A percentile compares a stretch with the other conserved stretches of the same genome.
These are phyloP conservation scores for Prunus yedoensis DNA, from an alignment of 331 rosid species.

Conservation along the genomic window DNA sequence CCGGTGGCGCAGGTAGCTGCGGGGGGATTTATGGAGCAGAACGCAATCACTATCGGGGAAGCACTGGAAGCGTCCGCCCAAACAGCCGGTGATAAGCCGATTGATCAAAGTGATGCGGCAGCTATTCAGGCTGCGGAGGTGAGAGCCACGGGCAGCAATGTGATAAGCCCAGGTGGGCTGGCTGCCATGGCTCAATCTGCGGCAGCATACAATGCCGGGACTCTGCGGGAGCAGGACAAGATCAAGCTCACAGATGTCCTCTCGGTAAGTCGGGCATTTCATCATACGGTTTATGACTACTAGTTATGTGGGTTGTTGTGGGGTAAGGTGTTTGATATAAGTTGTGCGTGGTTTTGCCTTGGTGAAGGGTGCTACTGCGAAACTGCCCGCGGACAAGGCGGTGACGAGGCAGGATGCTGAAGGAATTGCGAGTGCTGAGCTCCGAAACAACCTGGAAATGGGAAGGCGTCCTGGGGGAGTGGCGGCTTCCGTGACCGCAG, in stretches of 20 bases:
- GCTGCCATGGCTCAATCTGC: conserved; percentile 66
- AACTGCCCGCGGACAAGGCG: conserved; percentile 53
- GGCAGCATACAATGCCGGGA: conserved; percentile 44
- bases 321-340: background rate
- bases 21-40: conserved; percentile 17
- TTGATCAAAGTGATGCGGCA: conserved; percentile 60
- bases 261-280: conserved; percentile 9
- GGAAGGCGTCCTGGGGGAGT: conserved; percentile 56
- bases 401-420: conserved; percentile 57
- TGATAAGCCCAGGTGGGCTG: conserved; percentile 47
- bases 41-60: conserved; percentile 62
- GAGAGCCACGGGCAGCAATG: conserved; percentile 55
- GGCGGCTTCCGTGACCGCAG: conserved; percentile 59
- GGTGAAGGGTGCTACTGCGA: conserved; percentile 45
- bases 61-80: conserved; percentile 70
- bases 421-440: conserved; percentile 63
- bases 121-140: conserved; percentile 80
- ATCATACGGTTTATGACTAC: background rate
- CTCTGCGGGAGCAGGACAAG: conserved; percentile 43
- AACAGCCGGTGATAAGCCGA: conserved; percentile 47
- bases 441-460: conserved; percentile 47
- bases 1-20: conserved; percentile 11
- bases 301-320: background rate
- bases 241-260: conserved; percentile 54
- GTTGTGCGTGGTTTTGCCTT: background rate